A percentile compares a stretch with the other conserved stretches of the same genome.
Conservation (phyloP, 306 rosid species). For the Rosa chinensis region DNA sequence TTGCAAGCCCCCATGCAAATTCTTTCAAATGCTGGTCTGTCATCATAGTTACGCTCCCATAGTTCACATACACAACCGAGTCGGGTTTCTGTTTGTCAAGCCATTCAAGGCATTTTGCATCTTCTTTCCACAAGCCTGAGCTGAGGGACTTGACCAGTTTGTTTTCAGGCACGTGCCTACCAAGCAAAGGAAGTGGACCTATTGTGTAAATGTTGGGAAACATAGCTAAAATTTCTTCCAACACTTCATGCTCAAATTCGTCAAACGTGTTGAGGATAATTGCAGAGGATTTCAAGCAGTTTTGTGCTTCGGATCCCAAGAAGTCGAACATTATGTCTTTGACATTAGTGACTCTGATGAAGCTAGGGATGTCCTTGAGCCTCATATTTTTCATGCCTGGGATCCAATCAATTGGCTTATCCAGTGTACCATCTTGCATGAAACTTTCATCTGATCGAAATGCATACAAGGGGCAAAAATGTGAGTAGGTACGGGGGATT, state of each 20-base stretch:
- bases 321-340: conserved; percentile 40
- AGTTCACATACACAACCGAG: conserved; percentile 44
- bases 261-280: conserved; percentile 44
- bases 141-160: conserved; percentile 18
- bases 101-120: conserved; percentile 37
- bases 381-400: conserved; percentile 40
- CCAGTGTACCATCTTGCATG: conserved; percentile 28
- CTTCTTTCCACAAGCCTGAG: conserved; percentile 49
- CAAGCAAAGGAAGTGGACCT: conserved; percentile 41
- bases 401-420: conserved; percentile 36
- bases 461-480: neutral
- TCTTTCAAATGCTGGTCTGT: conserved; percentile 33
- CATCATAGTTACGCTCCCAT: conserved; percentile 38
- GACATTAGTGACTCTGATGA: conserved; percentile 31
- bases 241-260: conserved; percentile 38
- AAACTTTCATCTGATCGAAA: conserved; percentile 28
- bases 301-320: conserved; percentile 27
- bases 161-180: conserved; percentile 22
- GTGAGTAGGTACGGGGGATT: neutral
- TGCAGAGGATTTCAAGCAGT: conserved; percentile 34
- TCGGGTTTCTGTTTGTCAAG: conserved; percentile 31
- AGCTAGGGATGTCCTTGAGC: conserved; percentile 47
- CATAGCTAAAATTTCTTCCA: conserved; percentile 34
- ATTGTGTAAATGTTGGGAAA: conserved; percentile 45
- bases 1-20: conserved; percentile 54